Conservation (phyloP, 129 eudicot genomes). For the Logfia minima region DNA sequence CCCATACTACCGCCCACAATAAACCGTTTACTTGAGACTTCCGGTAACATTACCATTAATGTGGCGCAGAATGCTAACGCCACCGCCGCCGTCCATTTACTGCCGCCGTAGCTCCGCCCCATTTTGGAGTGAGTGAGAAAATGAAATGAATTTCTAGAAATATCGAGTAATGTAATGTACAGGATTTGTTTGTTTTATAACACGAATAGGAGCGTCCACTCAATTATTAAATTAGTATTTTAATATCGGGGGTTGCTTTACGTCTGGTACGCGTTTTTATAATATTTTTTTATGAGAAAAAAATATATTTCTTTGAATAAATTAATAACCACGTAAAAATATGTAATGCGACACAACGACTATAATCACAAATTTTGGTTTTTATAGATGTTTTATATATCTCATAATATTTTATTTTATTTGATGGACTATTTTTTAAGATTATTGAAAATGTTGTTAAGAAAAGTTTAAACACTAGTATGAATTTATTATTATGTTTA, state of each 20-base stretch:
- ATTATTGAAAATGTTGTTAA: too few relatives aligned
- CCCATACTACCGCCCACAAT: constrained; percentile 61
- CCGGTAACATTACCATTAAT: constrained; percentile 51
- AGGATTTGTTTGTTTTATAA: constrained; percentile 25
- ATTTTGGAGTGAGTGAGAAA: constrained; percentile 14
- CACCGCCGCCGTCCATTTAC: constrained; percentile 32
- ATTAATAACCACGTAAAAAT: background rate
- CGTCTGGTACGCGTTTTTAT: constrained; percentile 19
- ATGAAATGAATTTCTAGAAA: background rate
- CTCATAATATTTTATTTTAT: too few relatives aligned
- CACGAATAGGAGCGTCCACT: constrained; percentile 30
- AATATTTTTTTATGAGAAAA: background rate
- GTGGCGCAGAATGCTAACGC: constrained; percentile 37
- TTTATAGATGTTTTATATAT: too few relatives aligned
- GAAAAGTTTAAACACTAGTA: too few relatives aligned
- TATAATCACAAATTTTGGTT: too few relatives aligned
- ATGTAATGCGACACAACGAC: background rate
- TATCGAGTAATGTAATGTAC: background rate
- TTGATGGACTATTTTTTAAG: too few relatives aligned
- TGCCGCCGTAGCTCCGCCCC: constrained; percentile 40
- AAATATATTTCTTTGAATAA: background rate
- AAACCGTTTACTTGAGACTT: constrained; percentile 51
- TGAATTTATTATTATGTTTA: too few relatives aligned
- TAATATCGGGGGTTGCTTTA: constrained; percentile 8
- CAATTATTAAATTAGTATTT: background rate